Percentiles rank a stretch among this genome's conserved stretches.
phyloP scores from a whole-genome alignment of 768 basidiomycete species.

The Leccinum rimulosum region DNA sequence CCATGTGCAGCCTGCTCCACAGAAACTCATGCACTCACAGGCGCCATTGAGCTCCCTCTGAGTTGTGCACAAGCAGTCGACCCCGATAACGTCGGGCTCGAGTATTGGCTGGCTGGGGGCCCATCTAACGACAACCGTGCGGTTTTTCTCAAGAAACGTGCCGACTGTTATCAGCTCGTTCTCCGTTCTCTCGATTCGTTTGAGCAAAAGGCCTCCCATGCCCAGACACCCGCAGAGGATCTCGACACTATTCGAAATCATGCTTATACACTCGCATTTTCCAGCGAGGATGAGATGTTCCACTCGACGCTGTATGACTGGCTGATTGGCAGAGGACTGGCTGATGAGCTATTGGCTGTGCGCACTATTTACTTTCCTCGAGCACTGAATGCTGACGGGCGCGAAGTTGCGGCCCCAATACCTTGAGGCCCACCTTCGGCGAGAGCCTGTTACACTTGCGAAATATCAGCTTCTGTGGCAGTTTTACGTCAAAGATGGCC shows the following conservation, averaged over 20 bases:
- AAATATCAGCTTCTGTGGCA: constrained; percentile 94
- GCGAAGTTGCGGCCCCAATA: constrained; percentile 78
- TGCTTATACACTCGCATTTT: constrained; percentile 84
- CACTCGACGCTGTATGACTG: constrained; percentile 94
- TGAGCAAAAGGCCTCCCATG: constrained; percentile 56
- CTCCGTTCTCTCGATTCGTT: constrained; percentile 79
- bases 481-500: constrained; percentile 91
- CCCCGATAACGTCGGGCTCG: constrained; percentile 66
- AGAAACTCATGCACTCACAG: constrained; percentile 36
- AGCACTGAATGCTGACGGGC: constrained; percentile 10
- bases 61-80: constrained; percentile 80
- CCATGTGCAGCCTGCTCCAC: background rate
- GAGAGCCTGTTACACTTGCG: constrained; percentile 75
- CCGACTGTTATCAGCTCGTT: constrained; percentile 78
- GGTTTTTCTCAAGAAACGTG: constrained; percentile 56
- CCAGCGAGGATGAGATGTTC: constrained; percentile 87
- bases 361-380: constrained; percentile 19
- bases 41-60: constrained; percentile 82
- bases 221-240: constrained; percentile 41
- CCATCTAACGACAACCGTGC: constrained; percentile 58
- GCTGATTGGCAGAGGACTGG: constrained; percentile 75
- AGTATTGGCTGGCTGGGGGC: constrained; percentile 70
- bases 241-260: constrained; percentile 74
- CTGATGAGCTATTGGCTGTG: constrained; percentile 90
- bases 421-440: constrained; percentile 83